These are phyloP conservation scores for Neonothopanus nambi DNA, from an alignment of 1,284 basidiomycete genomes.

Conservation along the genomic window DNA sequence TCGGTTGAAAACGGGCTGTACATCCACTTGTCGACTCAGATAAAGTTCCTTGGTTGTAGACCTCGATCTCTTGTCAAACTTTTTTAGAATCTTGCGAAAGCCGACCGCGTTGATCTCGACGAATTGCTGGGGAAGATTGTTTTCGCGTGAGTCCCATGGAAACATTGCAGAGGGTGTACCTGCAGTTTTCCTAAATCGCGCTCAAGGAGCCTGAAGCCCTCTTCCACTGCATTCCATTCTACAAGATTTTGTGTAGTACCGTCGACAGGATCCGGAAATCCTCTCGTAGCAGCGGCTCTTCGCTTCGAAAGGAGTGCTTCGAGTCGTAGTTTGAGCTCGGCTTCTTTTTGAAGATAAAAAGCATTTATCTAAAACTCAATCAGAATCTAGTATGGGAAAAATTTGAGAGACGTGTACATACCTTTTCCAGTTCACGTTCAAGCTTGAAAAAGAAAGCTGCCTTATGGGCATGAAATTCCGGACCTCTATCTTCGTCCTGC, in stretches of 20 bases:
- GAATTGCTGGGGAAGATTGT: conserved; percentile 70
- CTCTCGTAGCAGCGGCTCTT: conserved; percentile 75
- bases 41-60: conserved; percentile 96
- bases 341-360: conserved; percentile 99
- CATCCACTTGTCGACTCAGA: conserved; percentile 94
- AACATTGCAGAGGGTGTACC: conserved; percentile 45
- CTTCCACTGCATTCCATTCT: conserved; percentile 92
- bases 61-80: conserved; percentile 97
- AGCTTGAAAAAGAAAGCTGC: conserved; percentile 99
- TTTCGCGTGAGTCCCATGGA: conserved; percentile 23
- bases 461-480: conserved; percentile 90
- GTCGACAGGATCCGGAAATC: conserved; percentile 62
- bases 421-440: conserved; percentile 97
- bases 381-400: background rate
- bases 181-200: conserved; percentile 96
- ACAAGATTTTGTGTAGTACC: conserved; percentile 69
- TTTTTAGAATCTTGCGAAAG: conserved; percentile 98
- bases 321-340: conserved; percentile 89
- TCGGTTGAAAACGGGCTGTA: conserved; percentile 97
- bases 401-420: conserved; percentile 30
- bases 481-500: conserved; percentile 67
- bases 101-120: conserved; percentile 98
- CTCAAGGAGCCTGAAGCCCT: conserved; percentile 94
- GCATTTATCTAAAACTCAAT: conserved; percentile 79
- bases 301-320: conserved; percentile 94